phyloP scores from a whole-genome alignment of 768 basidiomycete species.

The Pseudohyphozyma bogoriensis region DNA sequence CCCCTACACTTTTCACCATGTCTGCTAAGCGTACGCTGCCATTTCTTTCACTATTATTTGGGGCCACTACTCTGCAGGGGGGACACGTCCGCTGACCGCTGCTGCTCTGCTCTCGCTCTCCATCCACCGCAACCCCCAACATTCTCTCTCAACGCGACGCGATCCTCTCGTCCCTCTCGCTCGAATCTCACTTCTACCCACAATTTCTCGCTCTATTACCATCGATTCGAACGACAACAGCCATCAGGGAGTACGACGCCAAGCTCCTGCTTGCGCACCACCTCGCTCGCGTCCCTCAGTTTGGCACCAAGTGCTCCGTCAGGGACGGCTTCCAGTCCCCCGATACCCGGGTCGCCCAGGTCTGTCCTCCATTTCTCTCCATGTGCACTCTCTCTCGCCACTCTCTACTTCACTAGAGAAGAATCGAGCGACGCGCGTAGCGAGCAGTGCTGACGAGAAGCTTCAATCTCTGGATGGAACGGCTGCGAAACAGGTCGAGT shows the following conservation, averaged over 20 bases:
- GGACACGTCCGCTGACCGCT: no score
- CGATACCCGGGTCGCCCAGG: slow-evolving; percentile 60
- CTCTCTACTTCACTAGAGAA: slow-evolving; percentile 39
- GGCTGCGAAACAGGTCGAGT: slow-evolving; percentile 57
- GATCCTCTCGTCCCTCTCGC: no score
- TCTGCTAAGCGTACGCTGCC: background rate
- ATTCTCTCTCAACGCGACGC: background rate
- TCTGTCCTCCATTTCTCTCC: slow-evolving; percentile 10
- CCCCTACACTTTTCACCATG: background rate
- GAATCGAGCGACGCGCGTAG: slow-evolving; percentile 66
- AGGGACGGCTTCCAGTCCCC: slow-evolving; percentile 56
- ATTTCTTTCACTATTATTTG: no score
- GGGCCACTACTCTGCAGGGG: no score
- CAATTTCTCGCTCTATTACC: no score
- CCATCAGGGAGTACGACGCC: slow-evolving; percentile 46
- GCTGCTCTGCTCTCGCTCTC: background rate
- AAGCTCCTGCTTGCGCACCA: slow-evolving; percentile 96
- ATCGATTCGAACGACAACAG: no score
- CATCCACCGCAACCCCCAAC: background rate
- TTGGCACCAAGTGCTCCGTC: slow-evolving; percentile 49
- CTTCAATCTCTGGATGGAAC: slow-evolving; percentile 64
- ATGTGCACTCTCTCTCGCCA: background rate
- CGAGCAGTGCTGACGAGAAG: slow-evolving; percentile 51
- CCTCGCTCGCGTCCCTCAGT: slow-evolving; percentile 78
- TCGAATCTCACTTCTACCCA: background rate